These are phyloP conservation scores for Evernia prunastri DNA, from an alignment of 495 filamentous ascomycete genomes.

Conservation along the genomic window DNA sequence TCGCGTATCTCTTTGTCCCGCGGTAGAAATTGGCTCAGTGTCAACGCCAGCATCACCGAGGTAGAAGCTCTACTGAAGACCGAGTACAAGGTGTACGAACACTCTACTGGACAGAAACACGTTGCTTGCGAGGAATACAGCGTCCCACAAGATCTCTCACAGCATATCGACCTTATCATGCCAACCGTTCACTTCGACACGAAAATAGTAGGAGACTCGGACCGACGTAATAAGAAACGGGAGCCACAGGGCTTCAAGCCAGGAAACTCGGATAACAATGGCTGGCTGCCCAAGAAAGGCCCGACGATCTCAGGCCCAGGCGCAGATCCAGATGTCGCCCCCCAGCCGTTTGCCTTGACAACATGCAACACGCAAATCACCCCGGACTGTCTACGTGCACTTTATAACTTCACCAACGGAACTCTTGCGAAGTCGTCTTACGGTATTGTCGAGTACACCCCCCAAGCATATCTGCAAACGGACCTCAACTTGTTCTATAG, in stretches of 20 bases:
- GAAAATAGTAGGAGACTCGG: conserved; percentile 18
- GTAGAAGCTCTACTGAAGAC: conserved; percentile 52
- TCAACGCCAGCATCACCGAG: conserved; percentile 47
- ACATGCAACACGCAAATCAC: conserved; percentile 45
- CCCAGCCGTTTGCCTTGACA: conserved; percentile 24
- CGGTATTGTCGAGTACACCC: conserved; percentile 42
- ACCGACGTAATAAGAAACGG: not conserved
- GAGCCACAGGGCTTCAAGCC: conserved; percentile 24
- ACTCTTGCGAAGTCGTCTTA: conserved; percentile 6
- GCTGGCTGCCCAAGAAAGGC: conserved; percentile 31
- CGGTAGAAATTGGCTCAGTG: conserved; percentile 42
- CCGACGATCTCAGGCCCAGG: not conserved
- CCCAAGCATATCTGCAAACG: conserved; percentile 39
- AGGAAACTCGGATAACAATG: conserved; percentile 17
- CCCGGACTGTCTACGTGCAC: conserved; percentile 46
- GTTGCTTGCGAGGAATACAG: conserved; percentile 52
- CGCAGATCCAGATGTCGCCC: conserved; percentile 21
- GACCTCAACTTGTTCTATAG: conserved; percentile 58
- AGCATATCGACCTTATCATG: conserved; percentile 54
- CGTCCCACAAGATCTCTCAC: conserved; percentile 43
- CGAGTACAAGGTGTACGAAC: conserved; percentile 53
- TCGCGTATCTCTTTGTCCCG: conserved; percentile 43
- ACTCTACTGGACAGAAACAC: conserved; percentile 39
- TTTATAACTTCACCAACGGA: conserved; percentile 45
- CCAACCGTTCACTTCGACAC: conserved; percentile 38